Evolutionary conservation across 768 basidiomycete species (phyloP).

Genomic region (Podaxis rugospora): DNA sequence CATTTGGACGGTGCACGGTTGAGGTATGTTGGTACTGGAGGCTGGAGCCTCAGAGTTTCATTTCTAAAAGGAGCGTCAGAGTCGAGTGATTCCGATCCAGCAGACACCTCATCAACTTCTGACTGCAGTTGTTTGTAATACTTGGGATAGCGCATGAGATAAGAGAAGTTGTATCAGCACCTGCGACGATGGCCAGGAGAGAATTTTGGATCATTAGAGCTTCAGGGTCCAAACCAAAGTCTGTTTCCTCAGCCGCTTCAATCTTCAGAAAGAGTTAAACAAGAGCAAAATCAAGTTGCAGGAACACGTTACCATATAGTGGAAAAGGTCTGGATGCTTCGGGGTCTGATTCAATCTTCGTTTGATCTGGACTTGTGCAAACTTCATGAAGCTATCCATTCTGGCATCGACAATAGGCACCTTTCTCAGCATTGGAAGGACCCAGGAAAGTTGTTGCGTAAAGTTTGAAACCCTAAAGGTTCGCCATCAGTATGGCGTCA

Average conservation of each 20-base stretch:
- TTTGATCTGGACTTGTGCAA: constrained; percentile 12
- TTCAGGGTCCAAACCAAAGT: constrained; percentile 1
- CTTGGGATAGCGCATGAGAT: constrained; percentile 20
- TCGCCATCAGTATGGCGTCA: neutral
- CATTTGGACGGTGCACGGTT: constrained; percentile 27
- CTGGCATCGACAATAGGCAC: constrained; percentile 2
- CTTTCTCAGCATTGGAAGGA: neutral
- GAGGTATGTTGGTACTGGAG: constrained; percentile 28
- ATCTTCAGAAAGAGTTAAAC: constrained; percentile 4
- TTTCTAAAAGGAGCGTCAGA: constrained; percentile 20
- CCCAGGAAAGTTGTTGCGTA: constrained; percentile 11
- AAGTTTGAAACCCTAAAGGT: constrained; percentile 12
- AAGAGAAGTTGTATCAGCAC: constrained; percentile 29
- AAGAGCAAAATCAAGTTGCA: neutral
- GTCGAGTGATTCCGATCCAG: neutral
- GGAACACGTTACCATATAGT: constrained; percentile 21
- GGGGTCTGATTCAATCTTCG: constrained; percentile 13
- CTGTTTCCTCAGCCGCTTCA: constrained; percentile 13
- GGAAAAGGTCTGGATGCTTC: constrained; percentile 22
- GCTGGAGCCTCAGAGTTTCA: constrained; percentile 32
- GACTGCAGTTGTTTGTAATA: constrained; percentile 18
- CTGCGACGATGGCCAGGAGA: constrained; percentile 26
- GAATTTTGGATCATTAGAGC: constrained; percentile 18
- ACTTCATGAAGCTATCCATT: constrained; percentile 1
- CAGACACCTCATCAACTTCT: constrained; percentile 22